A percentile compares a stretch with the other conserved stretches of the same genome.
phyloP scores from a whole-genome alignment of 495 filamentous ascomycete genomes.

The Aspergillus campestris region DNA sequence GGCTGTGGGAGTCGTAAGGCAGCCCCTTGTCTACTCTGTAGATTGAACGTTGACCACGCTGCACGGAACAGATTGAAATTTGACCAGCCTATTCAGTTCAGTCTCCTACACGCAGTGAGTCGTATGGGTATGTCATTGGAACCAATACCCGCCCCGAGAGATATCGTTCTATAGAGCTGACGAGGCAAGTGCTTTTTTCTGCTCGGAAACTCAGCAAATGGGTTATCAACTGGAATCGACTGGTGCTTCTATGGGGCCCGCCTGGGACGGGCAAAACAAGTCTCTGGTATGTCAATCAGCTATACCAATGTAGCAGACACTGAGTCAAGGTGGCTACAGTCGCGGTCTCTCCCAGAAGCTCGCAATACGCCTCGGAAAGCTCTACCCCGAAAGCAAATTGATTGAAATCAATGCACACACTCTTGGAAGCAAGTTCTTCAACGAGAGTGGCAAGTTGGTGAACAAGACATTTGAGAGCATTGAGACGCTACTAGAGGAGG shows the following conservation, averaged over 20 bases:
- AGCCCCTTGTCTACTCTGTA: background rate
- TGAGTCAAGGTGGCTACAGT: slow-evolving; percentile 8
- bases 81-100: slow-evolving; percentile 36
- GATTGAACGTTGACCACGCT: background rate
- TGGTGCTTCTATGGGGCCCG: slow-evolving; percentile 46
- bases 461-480: slow-evolving; percentile 41
- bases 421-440: slow-evolving; percentile 46
- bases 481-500: slow-evolving; percentile 29
- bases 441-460: slow-evolving; percentile 48
- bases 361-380: slow-evolving; percentile 42
- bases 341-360: slow-evolving; percentile 48
- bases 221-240: slow-evolving; percentile 27
- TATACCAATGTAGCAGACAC: background rate
- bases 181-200: slow-evolving; percentile 24
- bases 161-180: background rate
- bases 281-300: slow-evolving; percentile 22
- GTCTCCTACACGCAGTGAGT: slow-evolving; percentile 35
- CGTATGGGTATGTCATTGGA: slow-evolving; percentile 32
- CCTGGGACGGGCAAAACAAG: slow-evolving; percentile 48
- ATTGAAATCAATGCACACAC: slow-evolving; percentile 44
- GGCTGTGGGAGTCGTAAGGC: slow-evolving; percentile 42
- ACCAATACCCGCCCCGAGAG: background rate
- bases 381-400: slow-evolving; percentile 34
- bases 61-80: slow-evolving; percentile 32
- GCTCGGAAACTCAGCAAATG: slow-evolving; percentile 17